Percentiles rank a stretch among this genome's conserved stretches.
Evolutionary conservation across 2,329 filamentous ascomycete species (phyloP).

Genomic region (Aspergillus sp.): DNA sequence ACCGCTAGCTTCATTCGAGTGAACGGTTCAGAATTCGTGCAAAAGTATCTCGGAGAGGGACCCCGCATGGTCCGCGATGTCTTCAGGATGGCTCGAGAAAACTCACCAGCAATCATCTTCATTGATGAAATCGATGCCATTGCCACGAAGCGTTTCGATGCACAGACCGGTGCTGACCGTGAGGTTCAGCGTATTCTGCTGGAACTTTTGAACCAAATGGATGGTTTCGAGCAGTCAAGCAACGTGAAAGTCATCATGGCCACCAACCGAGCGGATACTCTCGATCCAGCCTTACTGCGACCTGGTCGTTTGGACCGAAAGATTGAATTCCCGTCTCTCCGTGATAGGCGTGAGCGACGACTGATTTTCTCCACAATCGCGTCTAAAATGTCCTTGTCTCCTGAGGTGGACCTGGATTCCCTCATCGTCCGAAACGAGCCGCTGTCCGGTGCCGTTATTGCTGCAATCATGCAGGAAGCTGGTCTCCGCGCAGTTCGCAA

Average conservation of each 20-base stretch:
- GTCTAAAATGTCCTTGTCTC: slow-evolving; percentile 92
- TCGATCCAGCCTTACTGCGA: slow-evolving; percentile 90
- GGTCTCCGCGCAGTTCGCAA: slow-evolving; percentile 91
- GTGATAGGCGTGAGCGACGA: slow-evolving; percentile 89
- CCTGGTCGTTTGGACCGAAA: slow-evolving; percentile 95
- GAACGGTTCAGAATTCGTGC: slow-evolving; percentile 96
- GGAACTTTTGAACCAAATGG: slow-evolving; percentile 98
- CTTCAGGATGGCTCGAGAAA: slow-evolving; percentile 98
- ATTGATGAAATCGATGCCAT: slow-evolving; percentile 99
- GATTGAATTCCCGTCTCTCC: slow-evolving; percentile 96
- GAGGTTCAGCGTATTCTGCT: slow-evolving; percentile 98
- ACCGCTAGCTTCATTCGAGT: slow-evolving; percentile 98
- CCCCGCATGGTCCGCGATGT: slow-evolving; percentile 99
- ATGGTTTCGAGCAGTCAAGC: slow-evolving; percentile 96
- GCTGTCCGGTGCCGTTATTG: slow-evolving; percentile 90
- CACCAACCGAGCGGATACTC: slow-evolving; percentile 94
- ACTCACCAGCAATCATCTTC: slow-evolving; percentile 98
- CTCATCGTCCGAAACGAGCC: slow-evolving; percentile 97
- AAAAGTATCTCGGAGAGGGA: slow-evolving; percentile 97
- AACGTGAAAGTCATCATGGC: slow-evolving; percentile 99
- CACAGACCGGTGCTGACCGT: slow-evolving; percentile 94
- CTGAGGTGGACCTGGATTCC: slow-evolving; percentile 93
- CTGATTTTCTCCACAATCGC: slow-evolving; percentile 98
- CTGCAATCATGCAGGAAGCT: slow-evolving; percentile 98
- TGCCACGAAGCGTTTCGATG: slow-evolving; percentile 98